Conservation (phyloP, 1,284 basidiomycete species). For the Gymnopus androsaceus region DNA sequence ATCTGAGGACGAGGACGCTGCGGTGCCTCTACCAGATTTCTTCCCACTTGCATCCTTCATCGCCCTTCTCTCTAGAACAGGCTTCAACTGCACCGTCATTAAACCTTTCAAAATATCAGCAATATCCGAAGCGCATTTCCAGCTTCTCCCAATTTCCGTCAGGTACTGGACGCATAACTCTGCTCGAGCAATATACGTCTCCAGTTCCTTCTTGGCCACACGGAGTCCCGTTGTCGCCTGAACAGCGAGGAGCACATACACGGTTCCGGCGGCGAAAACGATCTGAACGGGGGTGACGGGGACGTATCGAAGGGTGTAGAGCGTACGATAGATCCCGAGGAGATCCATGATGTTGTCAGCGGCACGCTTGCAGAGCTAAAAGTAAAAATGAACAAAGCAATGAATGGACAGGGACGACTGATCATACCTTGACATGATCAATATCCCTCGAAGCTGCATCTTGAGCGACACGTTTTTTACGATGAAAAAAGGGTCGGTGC, state of each 20-base stretch:
- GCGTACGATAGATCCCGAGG: slow-evolving; percentile 53
- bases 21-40: neutral
- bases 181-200: slow-evolving; percentile 13
- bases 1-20: too few species aligned
- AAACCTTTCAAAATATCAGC: slow-evolving; percentile 36
- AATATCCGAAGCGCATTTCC: slow-evolving; percentile 23
- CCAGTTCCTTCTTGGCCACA: slow-evolving; percentile 14
- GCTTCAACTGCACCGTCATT: slow-evolving; percentile 38
- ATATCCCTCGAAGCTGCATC: slow-evolving; percentile 30
- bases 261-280: slow-evolving; percentile 66
- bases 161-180: slow-evolving; percentile 24
- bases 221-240: slow-evolving; percentile 38
- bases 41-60: neutral
- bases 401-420: neutral
- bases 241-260: slow-evolving; percentile 58
- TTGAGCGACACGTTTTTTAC: slow-evolving; percentile 35
- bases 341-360: slow-evolving; percentile 66
- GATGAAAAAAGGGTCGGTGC: slow-evolving; percentile 56
- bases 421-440: slow-evolving; percentile 42
- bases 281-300: slow-evolving; percentile 67
- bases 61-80: slow-evolving; percentile 29
- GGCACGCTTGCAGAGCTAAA: slow-evolving; percentile 62
- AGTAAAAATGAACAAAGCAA: neutral
- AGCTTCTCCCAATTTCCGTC: slow-evolving; percentile 24
- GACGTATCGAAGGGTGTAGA: slow-evolving; percentile 61